A percentile compares a stretch with the other conserved stretches of the same genome.
Evolutionary conservation across 192 early-diverging fungal species (phyloP).

Genomic region (Coemansia sp.): DNA sequence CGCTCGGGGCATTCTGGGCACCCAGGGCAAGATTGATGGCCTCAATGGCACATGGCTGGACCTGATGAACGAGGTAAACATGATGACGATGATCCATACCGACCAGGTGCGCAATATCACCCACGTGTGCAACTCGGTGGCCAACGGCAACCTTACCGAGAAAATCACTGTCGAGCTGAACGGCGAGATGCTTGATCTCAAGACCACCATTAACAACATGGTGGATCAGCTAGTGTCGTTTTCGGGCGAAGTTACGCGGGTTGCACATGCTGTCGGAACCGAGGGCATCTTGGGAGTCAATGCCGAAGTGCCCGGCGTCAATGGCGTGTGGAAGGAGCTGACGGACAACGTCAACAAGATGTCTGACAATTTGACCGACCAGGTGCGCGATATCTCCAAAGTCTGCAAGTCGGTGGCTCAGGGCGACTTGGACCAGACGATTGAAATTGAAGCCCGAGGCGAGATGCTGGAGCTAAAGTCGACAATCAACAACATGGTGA

Average conservation of each 20-base stretch:
- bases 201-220: slow-evolving; percentile 45
- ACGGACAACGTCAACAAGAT: slow-evolving; percentile 63
- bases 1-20: slow-evolving; percentile 64
- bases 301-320: slow-evolving; percentile 52
- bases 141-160: slow-evolving; percentile 54
- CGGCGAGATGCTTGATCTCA: slow-evolving; percentile 64
- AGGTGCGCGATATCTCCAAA: slow-evolving; percentile 58
- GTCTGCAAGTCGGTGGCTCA: slow-evolving; percentile 62
- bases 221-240: slow-evolving; percentile 55
- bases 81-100: slow-evolving; percentile 56
- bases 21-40: slow-evolving; percentile 20
- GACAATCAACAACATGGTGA: slow-evolving; percentile 67
- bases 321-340: slow-evolving; percentile 57
- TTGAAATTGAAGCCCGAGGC: slow-evolving; percentile 57
- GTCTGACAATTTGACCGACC: slow-evolving; percentile 62
- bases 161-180: slow-evolving; percentile 57
- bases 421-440: slow-evolving; percentile 60
- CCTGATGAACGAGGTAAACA: slow-evolving; percentile 55
- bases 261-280: slow-evolving; percentile 58
- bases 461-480: slow-evolving; percentile 61
- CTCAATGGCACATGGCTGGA: slow-evolving; percentile 16
- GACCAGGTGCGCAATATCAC: slow-evolving; percentile 57
- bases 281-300: slow-evolving; percentile 57
- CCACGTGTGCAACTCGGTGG: slow-evolving; percentile 59
- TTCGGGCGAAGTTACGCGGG: slow-evolving; percentile 52